Base-by-base conservation (phyloP, 2,329 filamentous ascomycete species). In the Aspergillus awamori region DNA sequence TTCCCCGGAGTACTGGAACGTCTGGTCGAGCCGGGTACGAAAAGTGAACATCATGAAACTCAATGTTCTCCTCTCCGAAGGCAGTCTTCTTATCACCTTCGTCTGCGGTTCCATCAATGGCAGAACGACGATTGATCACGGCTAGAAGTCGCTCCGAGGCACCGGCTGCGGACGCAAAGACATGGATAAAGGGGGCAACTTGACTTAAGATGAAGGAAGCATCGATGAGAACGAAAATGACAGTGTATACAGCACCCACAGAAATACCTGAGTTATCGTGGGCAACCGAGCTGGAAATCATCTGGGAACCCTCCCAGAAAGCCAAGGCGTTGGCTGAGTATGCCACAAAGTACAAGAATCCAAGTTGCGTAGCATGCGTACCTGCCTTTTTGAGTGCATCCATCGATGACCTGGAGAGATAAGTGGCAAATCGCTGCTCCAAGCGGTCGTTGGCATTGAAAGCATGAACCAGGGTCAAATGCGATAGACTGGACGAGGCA, bases 261-360 rank as follows among this genome's bases (percentile, higher is more conserved):
- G 74, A 73, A 20, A 66, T 63, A 0, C 69, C 71, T 2, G 55
- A 53, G 38, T 58, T 57, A 24, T 58, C 61, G 4, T 55, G 38
- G 8, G 64, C 65, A 7, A 74, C 67, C 3, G 70, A 67, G 30
- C 65, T 75, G 7, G 80, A 80, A 52, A 87, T 83, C 64, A 83
- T 82, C 36, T 78, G 80, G 58, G 85, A 86, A 45, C 88, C 88
- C 69, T 89, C 83, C 86, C 86, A 90, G 70, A 88, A 90, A 0
- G 87, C 86, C 15, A 90, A 76, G 0, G 85, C 86, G 70, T 89
- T 90, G 4, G 86, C 85, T 1, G 85, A 82, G 65, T 88, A 90
- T 4, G 86, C 86, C 65, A 90, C 84, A 64, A 90, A 89, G 71
- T 88, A 90, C 3, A 89, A 76, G 13, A 84, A 72, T 1, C 87